Evolutionary conservation across 2,329 filamentous ascomycete genomes (phyloP).

Genomic region (Alternaria solani): DNA sequence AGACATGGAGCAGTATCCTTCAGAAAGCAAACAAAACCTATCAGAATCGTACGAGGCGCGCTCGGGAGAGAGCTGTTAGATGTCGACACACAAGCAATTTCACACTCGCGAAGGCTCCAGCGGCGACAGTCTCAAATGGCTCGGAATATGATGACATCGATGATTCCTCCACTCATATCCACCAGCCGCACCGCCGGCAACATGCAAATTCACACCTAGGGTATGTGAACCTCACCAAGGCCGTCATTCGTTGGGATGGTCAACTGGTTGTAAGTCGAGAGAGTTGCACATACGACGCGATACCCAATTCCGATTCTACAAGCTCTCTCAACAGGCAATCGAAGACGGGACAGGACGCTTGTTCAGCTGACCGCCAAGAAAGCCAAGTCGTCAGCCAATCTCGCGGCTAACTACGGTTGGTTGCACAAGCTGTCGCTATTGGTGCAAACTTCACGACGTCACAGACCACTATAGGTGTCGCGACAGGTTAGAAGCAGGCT

Average conservation of each 20-base stretch:
- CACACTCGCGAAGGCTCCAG: neutral
- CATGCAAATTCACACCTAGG: neutral
- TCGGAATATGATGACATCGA: neutral
- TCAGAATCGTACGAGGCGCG: slow-evolving; percentile 1
- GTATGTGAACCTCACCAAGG: neutral
- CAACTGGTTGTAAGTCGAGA: neutral
- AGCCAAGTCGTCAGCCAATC: slow-evolving; percentile 27
- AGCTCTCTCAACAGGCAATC: neutral
- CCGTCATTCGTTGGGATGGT: neutral
- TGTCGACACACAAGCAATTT: neutral
- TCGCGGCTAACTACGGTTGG: slow-evolving; percentile 20
- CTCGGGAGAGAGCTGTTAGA: neutral
- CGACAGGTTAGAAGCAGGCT: slow-evolving; percentile 21
- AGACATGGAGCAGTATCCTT: neutral
- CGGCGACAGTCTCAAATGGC: neutral
- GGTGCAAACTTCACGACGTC: slow-evolving; percentile 16
- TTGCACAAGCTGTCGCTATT: neutral
- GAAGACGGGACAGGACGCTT: neutral
- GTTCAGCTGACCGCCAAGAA: slow-evolving; percentile 18
- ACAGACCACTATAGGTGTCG: slow-evolving; percentile 11
- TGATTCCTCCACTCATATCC: neutral
- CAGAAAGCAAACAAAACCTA: slow-evolving; percentile 4
- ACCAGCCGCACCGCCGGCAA: neutral
- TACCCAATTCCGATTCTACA: neutral
- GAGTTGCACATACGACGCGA: neutral